Percentiles rank a stretch among this genome's conserved stretches.
Conservation (phyloP, 2,329 filamentous ascomycete species). For the Huntiella omanensis region DNA sequence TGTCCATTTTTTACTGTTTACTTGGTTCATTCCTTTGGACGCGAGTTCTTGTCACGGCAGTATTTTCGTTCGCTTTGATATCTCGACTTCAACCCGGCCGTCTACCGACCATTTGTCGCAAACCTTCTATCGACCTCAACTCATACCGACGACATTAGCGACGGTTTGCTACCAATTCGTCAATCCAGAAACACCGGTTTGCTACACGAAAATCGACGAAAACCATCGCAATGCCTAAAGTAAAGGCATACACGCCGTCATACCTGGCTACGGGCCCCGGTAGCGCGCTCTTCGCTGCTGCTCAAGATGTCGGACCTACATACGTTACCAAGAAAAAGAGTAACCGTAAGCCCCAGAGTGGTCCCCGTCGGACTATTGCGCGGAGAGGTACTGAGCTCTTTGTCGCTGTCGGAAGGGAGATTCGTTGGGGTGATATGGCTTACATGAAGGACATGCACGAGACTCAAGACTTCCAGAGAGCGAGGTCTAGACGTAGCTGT, state of each 20-base stretch:
- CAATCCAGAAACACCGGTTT: too few species aligned
- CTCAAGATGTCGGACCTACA: slow-evolving; percentile 22
- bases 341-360: slow-evolving; percentile 22
- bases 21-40: too few species aligned
- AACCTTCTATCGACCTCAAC: too few species aligned
- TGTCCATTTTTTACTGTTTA: too few species aligned
- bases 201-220: too few species aligned
- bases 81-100: too few species aligned
- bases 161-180: too few species aligned
- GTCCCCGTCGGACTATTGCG: slow-evolving; percentile 51
- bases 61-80: too few species aligned
- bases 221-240: slow-evolving; percentile 51
- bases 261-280: slow-evolving; percentile 72
- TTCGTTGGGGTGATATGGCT: slow-evolving; percentile 76
- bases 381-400: slow-evolving; percentile 75
- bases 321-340: slow-evolving; percentile 20
- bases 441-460: slow-evolving; percentile 47
- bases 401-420: slow-evolving; percentile 69
- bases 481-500: slow-evolving; percentile 7
- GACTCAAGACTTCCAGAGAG: slow-evolving; percentile 11
- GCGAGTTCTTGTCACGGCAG: too few species aligned
- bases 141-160: too few species aligned
- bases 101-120: too few species aligned
- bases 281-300: slow-evolving; percentile 52
- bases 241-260: slow-evolving; percentile 66